phyloP scores from a whole-genome alignment of 768 basidiomycete species.

The Gymnopilus junonius region DNA sequence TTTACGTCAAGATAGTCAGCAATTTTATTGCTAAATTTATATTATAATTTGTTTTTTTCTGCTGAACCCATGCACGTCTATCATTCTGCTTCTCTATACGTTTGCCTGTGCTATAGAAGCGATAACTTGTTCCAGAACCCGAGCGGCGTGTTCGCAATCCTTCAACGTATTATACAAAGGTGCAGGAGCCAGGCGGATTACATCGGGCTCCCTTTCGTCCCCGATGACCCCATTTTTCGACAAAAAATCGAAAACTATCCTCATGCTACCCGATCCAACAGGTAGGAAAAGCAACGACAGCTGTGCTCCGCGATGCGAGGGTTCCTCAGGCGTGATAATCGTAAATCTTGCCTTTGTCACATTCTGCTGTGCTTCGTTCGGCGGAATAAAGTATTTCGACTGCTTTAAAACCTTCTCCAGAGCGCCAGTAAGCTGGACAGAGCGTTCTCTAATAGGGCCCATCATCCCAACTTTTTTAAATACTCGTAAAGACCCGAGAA shows the following conservation, averaged over 20 bases:
- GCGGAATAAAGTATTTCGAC: conserved; percentile 67
- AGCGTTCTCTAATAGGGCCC: conserved; percentile 67
- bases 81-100: not conserved
- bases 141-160: conserved; percentile 77
- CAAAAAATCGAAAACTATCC: conserved; percentile 63
- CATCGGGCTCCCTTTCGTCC: conserved; percentile 90
- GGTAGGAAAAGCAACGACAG: conserved; percentile 85
- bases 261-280: conserved; percentile 66
- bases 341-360: conserved; percentile 63
- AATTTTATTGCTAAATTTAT: conserved; percentile 38
- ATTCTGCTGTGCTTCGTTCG: conserved; percentile 35
- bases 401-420: conserved; percentile 67
- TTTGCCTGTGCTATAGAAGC: conserved; percentile 23
- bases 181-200: conserved; percentile 86
- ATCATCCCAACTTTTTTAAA: conserved; percentile 84
- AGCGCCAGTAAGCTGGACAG: conserved; percentile 67
- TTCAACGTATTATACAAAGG: conserved; percentile 85
- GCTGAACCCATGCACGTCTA: not conserved
- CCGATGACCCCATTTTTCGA: conserved; percentile 80
- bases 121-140: conserved; percentile 65
- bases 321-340: conserved; percentile 85
- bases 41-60: not conserved
- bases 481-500: conserved; percentile 82
- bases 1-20: conserved; percentile 50
- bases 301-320: conserved; percentile 79